A percentile compares a stretch with the other conserved stretches of the same genome.
phyloP scores from a whole-genome alignment of 805 yeast species.

The Kregervanrija pseudodelftensis region DNA sequence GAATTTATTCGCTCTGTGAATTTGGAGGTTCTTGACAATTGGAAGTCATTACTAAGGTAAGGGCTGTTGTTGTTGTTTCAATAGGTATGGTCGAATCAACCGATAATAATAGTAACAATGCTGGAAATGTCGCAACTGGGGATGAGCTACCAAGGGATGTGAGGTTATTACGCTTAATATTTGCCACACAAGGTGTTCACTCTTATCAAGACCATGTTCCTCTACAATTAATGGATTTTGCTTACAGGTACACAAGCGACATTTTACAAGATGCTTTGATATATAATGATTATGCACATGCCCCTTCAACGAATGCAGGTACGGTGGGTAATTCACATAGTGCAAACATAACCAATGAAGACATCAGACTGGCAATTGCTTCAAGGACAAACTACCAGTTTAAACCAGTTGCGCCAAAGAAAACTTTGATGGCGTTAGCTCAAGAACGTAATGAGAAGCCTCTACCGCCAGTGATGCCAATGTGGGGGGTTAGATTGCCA shows the following conservation, averaged over 20 bases:
- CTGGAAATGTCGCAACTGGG: no score
- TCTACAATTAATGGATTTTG: conserved; percentile 93
- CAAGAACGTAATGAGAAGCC: conserved; percentile 85
- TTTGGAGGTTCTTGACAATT: no score
- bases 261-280: conserved; percentile 84
- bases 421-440: conserved; percentile 81
- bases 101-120: no score
- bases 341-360: conserved; percentile 65
- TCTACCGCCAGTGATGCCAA: conserved; percentile 84
- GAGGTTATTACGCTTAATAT: conserved; percentile 76
- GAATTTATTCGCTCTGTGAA: no score
- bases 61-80: no score
- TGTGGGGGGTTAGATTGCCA: conserved; percentile 89
- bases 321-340: conserved; percentile 21
- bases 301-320: conserved; percentile 31
- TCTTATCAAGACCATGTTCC: conserved; percentile 95
- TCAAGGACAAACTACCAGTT: conserved; percentile 94
- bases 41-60: no score
- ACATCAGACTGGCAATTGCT: conserved; percentile 84
- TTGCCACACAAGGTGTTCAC: conserved; percentile 90
- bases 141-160: conserved; percentile 77
- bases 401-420: conserved; percentile 94
- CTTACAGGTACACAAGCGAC: conserved; percentile 79
- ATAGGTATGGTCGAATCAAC: no score
- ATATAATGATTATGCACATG: conserved; percentile 75